Base-by-base conservation (phyloP, 768 basidiomycete genomes). In the Podaxis sp. region DNA sequence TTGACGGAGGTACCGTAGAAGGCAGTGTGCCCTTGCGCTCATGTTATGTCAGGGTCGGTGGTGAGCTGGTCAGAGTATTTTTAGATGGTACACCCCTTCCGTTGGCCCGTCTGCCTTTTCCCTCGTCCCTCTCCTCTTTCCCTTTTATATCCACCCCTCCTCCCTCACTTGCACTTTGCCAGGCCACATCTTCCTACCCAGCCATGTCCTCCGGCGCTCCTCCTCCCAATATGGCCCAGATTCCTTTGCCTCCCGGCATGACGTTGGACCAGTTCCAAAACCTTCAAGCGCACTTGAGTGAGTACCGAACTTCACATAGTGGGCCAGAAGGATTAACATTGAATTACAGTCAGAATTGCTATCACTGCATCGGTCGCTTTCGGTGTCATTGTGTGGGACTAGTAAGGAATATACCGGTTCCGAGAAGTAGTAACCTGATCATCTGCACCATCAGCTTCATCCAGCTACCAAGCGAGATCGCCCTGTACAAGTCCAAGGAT, bases 311-410 rank as follows among this genome's bases (percentile, higher is more conserved):
- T 36, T 7, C 44, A 7, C 24, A 4, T n/a, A 12, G 24, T 33
- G 2, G 8, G 33, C 8, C 33, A 22, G 17, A 36, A 40, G 22
- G 3, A 26, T n/a, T 13, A 17, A n/a, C 38, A 19, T 38, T 22
- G 11, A n/a, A 24, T 22, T 1, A 36, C 15, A 60, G 59, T 60
- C 33, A 52, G 59, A n/a, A 52, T 60, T 26, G 59, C 59, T 19
- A 60, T 60, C 17, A 60, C 59, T 19, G 39, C 59, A 13, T 46
- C 59, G 19, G 59, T 52, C 12, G 59, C 49, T 17, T 60, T 60
- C 17, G 59, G 59, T 13, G 51, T 60, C 22, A 52, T 60, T 9
- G 36, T 52, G 19, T 60, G 59, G 59, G 59, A 60, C 59, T 60
- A 60, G 59, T 60, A 39, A 48, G 59, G 8, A 3, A 3, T 49